Conservation (phyloP, 1,284 basidiomycete genomes). For the Spongispora temasekensis region DNA sequence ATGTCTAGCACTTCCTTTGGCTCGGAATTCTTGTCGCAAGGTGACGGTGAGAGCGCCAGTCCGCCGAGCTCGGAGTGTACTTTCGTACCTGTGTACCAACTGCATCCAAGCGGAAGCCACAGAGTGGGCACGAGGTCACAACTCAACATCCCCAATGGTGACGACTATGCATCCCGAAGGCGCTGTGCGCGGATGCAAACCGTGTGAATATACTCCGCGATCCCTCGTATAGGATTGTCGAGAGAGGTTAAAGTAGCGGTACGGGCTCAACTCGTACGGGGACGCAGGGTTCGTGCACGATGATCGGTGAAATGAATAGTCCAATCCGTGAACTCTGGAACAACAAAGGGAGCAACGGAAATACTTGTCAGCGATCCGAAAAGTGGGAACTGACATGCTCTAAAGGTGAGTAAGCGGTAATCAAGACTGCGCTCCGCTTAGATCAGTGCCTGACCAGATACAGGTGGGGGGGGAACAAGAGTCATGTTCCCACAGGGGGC, state of each 20-base stretch:
- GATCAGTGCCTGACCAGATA: constrained; percentile 36
- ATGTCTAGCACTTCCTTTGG: not conserved
- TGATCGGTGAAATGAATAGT: constrained; percentile 30
- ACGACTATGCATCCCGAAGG: not conserved
- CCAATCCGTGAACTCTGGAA: constrained; percentile 23
- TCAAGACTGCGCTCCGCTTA: constrained; percentile 24
- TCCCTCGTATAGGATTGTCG: constrained; percentile 11
- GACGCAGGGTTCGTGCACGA: constrained; percentile 14
- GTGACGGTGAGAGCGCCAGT: constrained; percentile 9
- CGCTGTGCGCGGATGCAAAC: not conserved
- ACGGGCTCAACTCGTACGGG: constrained; percentile 12
- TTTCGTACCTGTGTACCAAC: not conserved
- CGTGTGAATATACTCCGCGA: constrained; percentile 14
- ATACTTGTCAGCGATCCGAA: constrained; percentile 11
- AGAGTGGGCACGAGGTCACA: not conserved
- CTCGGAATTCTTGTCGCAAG: constrained; percentile 2
- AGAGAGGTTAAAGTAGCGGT: constrained; percentile 13
- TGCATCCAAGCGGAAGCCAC: not conserved
- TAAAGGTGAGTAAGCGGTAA: constrained; percentile 27
- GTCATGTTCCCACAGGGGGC: constrained; percentile 20
- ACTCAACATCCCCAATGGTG: not conserved
- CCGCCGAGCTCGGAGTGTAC: constrained; percentile 10
- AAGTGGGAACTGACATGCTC: constrained; percentile 24
- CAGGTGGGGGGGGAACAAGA: constrained; percentile 21
- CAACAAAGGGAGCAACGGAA: not conserved